A percentile compares a stretch with the other conserved stretches of the same genome.
phyloP scores from a whole-genome alignment of 1,139 yeast genomes.

The Debaryomyces sp. region DNA sequence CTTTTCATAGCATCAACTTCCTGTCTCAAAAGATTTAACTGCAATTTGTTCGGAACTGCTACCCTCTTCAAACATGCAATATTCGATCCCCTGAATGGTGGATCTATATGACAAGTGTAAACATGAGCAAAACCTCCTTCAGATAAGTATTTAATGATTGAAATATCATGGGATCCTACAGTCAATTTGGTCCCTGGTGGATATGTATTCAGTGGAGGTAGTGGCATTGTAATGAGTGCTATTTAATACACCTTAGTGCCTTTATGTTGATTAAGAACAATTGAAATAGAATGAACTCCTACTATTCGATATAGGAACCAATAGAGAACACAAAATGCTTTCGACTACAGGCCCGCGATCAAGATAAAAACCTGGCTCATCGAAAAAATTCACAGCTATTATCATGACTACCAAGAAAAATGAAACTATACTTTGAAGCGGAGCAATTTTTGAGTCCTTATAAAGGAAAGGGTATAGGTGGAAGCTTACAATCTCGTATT shows the following conservation, averaged over 20 bases:
- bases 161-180: conserved; percentile 65
- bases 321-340: conserved; percentile 3
- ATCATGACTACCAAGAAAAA: conserved; percentile 18
- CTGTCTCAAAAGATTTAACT: conserved; percentile 66
- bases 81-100: conserved; percentile 48
- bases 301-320: background rate
- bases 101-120: conserved; percentile 61
- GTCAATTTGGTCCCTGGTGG: conserved; percentile 61
- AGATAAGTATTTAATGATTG: conserved; percentile 61
- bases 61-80: conserved; percentile 76
- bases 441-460: conserved; percentile 46
- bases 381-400: conserved; percentile 6
- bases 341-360: background rate
- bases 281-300: background rate
- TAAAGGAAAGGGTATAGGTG: conserved; percentile 19
- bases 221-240: conserved; percentile 19
- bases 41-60: conserved; percentile 71
- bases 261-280: background rate
- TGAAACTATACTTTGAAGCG: conserved; percentile 68
- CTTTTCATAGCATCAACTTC: conserved; percentile 88
- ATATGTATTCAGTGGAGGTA: conserved; percentile 59
- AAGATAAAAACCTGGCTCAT: conserved; percentile 2
- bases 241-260: background rate
- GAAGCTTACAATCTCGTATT: conserved; percentile 67
- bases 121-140: conserved; percentile 84